A percentile compares a stretch with the other conserved stretches of the same genome.
Conservation (phyloP, 805 yeast species). For the Lipomyces sp. region DNA sequence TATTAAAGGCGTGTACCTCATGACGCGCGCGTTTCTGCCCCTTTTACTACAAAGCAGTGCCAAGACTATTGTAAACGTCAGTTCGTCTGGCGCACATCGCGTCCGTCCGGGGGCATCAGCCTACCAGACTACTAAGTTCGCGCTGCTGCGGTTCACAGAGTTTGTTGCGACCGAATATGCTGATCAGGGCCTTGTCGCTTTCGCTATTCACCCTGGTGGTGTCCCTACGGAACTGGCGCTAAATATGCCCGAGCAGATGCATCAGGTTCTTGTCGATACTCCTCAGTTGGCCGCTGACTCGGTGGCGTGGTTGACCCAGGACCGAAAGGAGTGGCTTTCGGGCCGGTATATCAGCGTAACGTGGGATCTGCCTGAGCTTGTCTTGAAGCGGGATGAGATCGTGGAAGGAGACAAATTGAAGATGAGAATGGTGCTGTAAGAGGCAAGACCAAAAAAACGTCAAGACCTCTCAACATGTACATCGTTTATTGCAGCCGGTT, state of each 20-base stretch:
- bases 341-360: background rate
- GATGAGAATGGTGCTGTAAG: conserved; percentile 1
- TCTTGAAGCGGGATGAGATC: background rate
- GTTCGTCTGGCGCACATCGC: conserved; percentile 46
- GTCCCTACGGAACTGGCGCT: conserved; percentile 5
- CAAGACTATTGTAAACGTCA: conserved; percentile 46
- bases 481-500: no score
- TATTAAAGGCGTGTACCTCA: conserved; percentile 46
- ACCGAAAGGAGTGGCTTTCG: conserved; percentile 1
- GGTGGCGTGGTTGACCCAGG: conserved; percentile 1
- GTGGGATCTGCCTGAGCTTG: conserved; percentile 5
- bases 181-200: conserved; percentile 47
- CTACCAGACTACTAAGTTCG: conserved; percentile 49
- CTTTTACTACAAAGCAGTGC: conserved; percentile 41
- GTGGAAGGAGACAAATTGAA: background rate
- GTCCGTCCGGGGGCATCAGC: conserved; percentile 48
- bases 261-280: background rate
- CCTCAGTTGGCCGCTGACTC: background rate
- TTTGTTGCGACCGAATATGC: conserved; percentile 64
- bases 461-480: no score
- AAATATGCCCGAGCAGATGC: background rate
- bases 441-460: no score
- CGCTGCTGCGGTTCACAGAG: conserved; percentile 46
- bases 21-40: conserved; percentile 40
- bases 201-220: conserved; percentile 8